phyloP scores from a whole-genome alignment of 495 filamentous ascomycete species.

The Lindgomyces ingoldianus region DNA sequence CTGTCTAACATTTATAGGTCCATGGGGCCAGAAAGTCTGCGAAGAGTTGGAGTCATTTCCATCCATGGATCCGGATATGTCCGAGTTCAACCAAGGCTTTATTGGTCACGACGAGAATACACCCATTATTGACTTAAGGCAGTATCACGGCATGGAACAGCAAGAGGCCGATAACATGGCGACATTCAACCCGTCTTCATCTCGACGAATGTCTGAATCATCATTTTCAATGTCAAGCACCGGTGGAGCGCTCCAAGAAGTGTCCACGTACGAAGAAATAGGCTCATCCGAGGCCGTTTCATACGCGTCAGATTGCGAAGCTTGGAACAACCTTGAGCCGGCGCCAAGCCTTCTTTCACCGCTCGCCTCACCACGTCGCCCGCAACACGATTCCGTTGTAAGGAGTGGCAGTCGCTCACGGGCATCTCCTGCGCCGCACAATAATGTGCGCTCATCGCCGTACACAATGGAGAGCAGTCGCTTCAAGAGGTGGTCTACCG shows the following conservation, averaged over 20 bases:
- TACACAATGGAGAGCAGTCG: conserved; percentile 62
- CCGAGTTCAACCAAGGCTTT: conserved; percentile 35
- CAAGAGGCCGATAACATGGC: conserved; percentile 28
- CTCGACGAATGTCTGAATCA: conserved; percentile 40
- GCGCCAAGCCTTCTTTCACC: conserved; percentile 39
- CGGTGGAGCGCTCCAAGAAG: conserved; percentile 33
- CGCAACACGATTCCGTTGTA: conserved; percentile 39
- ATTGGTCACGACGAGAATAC: conserved; percentile 40
- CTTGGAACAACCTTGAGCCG: conserved; percentile 38
- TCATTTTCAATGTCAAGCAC: conserved; percentile 43
- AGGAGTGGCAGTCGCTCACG: conserved; percentile 51
- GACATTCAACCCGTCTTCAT: conserved; percentile 22
- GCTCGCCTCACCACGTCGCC: conserved; percentile 36
- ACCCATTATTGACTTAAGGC: conserved; percentile 41
- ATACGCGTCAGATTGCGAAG: conserved; percentile 39
- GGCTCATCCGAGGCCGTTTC: conserved; percentile 37
- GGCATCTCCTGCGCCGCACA: conserved; percentile 66
- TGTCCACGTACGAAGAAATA: conserved; percentile 41
- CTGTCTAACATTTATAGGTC: conserved; percentile 27
- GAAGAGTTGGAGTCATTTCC: conserved; percentile 40
- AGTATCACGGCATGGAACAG: conserved; percentile 32
- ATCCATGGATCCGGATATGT: conserved; percentile 38
- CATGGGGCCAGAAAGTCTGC: conserved; percentile 40
- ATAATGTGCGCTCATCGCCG: conserved; percentile 62
- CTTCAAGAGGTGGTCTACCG: conserved; percentile 73